phyloP scores from a whole-genome alignment of 192 early-diverging fungal genomes.

The Kappamyces sp. region DNA sequence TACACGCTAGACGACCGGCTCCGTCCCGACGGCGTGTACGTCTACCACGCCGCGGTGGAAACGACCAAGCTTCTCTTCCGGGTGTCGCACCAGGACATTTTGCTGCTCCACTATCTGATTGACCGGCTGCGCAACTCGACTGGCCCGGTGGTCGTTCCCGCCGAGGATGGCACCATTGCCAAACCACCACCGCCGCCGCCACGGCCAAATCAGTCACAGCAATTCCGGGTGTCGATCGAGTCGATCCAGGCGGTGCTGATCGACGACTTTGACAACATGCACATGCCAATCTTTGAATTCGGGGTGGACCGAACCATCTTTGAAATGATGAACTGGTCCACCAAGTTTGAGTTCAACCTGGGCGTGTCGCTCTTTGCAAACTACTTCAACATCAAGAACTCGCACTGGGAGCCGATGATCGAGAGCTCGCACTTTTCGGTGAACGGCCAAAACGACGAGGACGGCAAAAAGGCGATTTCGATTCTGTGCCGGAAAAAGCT shows the following conservation, averaged over 20 bases:
- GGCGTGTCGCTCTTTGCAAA: slow-evolving; percentile 71
- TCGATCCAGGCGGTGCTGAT: slow-evolving; percentile 78
- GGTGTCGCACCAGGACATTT: slow-evolving; percentile 79
- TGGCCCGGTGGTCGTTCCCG: too few relatives aligned
- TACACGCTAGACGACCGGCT: slow-evolving; percentile 70
- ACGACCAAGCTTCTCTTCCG: slow-evolving; percentile 72
- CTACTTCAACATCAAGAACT: slow-evolving; percentile 95
- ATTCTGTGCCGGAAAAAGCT: slow-evolving; percentile 65
- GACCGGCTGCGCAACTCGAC: slow-evolving; percentile 16
- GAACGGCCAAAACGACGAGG: slow-evolving; percentile 26
- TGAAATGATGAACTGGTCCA: slow-evolving; percentile 80
- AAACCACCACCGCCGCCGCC: too few relatives aligned
- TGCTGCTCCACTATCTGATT: slow-evolving; percentile 77
- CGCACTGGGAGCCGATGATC: slow-evolving; percentile 96
- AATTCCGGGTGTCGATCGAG: slow-evolving; percentile 55
- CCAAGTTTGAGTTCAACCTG: slow-evolving; percentile 52
- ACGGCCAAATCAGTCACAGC: slow-evolving; percentile 19
- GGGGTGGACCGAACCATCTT: slow-evolving; percentile 73
- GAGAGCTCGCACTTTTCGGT: slow-evolving; percentile 79
- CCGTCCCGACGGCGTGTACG: slow-evolving; percentile 50
- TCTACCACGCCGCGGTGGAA: slow-evolving; percentile 65
- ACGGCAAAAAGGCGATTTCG: slow-evolving; percentile 46
- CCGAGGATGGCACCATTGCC: too few relatives aligned
- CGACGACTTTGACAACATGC: slow-evolving; percentile 79
- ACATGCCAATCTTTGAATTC: slow-evolving; percentile 85